A percentile compares a stretch with the other conserved stretches of the same genome.
These are phyloP conservation scores for Puccinia hordei DNA, from an alignment of 1,284 basidiomycete genomes.

Conservation along the genomic window DNA sequence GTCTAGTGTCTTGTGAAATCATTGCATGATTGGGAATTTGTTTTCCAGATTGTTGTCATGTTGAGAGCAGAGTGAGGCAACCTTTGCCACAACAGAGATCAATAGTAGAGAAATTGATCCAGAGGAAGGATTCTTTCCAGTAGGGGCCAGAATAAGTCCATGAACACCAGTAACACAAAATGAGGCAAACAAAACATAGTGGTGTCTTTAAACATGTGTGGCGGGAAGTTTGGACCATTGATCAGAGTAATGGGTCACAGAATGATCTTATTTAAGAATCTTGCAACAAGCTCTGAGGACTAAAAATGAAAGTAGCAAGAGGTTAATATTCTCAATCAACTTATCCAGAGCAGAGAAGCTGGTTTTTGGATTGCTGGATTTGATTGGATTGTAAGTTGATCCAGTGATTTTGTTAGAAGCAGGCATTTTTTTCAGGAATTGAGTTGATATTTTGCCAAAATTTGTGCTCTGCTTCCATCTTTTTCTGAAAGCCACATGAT, in stretches of 20 bases:
- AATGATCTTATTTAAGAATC: not conserved
- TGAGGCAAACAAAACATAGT: not conserved
- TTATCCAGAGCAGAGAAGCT: too few species aligned
- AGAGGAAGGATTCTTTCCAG: not conserved
- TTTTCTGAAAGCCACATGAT: too few species aligned
- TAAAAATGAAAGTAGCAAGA: not conserved
- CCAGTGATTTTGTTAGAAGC: too few species aligned
- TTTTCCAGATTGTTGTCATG: too few species aligned
- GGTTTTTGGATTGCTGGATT: too few species aligned
- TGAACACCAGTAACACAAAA: slow-evolving; percentile 6
- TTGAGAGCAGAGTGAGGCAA: too few species aligned
- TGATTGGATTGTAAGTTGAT: too few species aligned
- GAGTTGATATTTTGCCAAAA: too few species aligned
- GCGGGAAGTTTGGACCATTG: not conserved
- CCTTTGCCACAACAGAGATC: slow-evolving; percentile 9
- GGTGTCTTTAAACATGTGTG: not conserved
- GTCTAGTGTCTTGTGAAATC: slow-evolving; percentile 36
- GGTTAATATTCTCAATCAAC: not conserved
- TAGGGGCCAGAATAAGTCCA: not conserved
- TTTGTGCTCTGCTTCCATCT: too few species aligned
- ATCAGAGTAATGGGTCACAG: not conserved
- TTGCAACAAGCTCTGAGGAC: slow-evolving; percentile 12
- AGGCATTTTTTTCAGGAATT: too few species aligned
- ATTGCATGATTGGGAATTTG: too few species aligned
- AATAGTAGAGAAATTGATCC: not conserved